Evolutionary conservation across 768 basidiomycete species (phyloP), one percentile per base, ranked within the genome.

Genomic region (Pleurotus giganteus): DNA sequence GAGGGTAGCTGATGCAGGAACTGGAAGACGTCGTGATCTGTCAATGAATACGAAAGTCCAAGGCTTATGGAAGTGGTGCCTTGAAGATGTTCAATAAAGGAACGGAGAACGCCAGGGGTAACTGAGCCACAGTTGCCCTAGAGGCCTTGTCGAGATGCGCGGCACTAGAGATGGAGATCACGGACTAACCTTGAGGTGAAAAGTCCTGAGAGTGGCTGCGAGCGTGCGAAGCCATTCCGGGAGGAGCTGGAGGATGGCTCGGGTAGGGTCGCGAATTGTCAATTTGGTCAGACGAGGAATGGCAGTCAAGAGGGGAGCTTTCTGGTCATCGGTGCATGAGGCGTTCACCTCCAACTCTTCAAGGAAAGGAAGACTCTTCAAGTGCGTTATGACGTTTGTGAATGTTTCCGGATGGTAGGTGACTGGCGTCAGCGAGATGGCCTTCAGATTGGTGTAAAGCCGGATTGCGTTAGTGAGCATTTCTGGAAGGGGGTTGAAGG

Each of bases 61-160:
- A 85, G 59, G 2, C 76, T 73, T 39, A 85, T 66, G 11, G 72
- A 64, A 8, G 61, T 63, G 19, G 80, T 63, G 44, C 63, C 42
- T 37, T 65, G 56, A 1, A 82, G 50, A 28, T 71, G 67, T 0
- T 79, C 77, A 4, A 73, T 9, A 47, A 83, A 66, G 0, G 74
- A 71, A 17, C 68, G 74, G 2, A 86, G 66, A 2, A 84, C 79
- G 0, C 83, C 83, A 8, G 83, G 84, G 0, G 84, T 85, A 13
- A 86, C 70, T 4, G 84, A 86, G 4, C 84, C 83, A 60, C 84
- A 86, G 52, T 84, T 80, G 28, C 72, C 73, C 83, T 85, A 43
- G 21, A 56, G 5, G 37, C 4, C 23, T 3, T 51, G 11, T 31
- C 42, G 54, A 13, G 21, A 12, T 15, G 23, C 23, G 24, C 51